Conservation (phyloP, 2,329 filamentous ascomycete genomes). For the Penicillium sp. region DNA sequence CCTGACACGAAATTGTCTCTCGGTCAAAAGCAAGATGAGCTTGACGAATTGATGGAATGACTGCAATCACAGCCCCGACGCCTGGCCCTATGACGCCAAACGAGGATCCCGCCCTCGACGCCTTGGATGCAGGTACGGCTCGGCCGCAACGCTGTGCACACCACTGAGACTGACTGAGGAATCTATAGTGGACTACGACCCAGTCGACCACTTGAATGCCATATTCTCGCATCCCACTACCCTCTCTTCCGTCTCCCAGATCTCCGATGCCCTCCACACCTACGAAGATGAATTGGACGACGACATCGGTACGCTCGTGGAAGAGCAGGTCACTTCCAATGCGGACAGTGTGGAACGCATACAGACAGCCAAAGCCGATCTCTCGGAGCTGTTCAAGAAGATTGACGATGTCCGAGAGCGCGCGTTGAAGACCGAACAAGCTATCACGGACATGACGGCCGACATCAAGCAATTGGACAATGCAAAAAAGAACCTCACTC, state of each 20-base stretch:
- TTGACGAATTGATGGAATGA: constrained; percentile 36
- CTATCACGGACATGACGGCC: constrained; percentile 97
- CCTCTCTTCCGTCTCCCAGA: constrained; percentile 70
- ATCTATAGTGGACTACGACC: constrained; percentile 73
- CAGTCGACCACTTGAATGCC: constrained; percentile 86
- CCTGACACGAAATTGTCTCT: constrained; percentile 14
- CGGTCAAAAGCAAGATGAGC: constrained; percentile 19
- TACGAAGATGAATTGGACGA: constrained; percentile 80
- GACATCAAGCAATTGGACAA: constrained; percentile 97
- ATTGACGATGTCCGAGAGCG: constrained; percentile 89
- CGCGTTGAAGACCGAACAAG: constrained; percentile 86
- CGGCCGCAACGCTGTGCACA: constrained; percentile 3
- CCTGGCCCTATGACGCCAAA: constrained; percentile 41
- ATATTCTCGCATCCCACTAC: constrained; percentile 89
- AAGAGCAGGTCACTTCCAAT: constrained; percentile 76
- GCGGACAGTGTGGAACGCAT: constrained; percentile 87
- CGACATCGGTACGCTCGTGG: constrained; percentile 70
- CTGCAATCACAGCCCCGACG: constrained; percentile 30
- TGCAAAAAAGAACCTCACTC: constrained; percentile 92
- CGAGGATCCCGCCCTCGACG: constrained; percentile 38
- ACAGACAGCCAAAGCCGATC: constrained; percentile 83
- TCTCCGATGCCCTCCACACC: constrained; percentile 68
- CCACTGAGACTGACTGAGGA: constrained; percentile 7
- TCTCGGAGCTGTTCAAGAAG: constrained; percentile 85
- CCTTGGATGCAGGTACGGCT: constrained; percentile 46